Conservation (phyloP, 768 basidiomycete species). For the Hemileccinum rubropunctum region DNA sequence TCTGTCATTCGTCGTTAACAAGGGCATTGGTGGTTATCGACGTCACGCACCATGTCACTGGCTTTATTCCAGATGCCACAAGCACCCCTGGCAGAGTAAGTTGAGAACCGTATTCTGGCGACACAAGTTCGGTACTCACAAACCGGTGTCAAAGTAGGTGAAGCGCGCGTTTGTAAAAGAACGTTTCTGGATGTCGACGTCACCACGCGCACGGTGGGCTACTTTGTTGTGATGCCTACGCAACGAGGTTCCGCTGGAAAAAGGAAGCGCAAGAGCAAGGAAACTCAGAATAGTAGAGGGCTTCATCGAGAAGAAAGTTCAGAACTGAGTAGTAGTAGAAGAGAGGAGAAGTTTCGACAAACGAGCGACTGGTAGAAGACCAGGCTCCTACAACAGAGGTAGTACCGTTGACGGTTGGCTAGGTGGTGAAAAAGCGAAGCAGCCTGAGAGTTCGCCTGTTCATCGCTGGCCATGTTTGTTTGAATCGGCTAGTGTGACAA, state of each 20-base stretch:
- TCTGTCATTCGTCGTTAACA: constrained; percentile 12
- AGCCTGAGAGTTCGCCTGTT: background rate
- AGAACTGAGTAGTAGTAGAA: background rate
- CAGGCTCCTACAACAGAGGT: background rate
- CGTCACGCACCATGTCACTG: constrained; percentile 25
- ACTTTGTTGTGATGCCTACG: constrained; percentile 43
- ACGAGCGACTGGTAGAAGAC: constrained; percentile 23
- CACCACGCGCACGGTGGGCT: constrained; percentile 42
- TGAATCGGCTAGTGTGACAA: constrained; percentile 23
- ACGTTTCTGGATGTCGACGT: constrained; percentile 37
- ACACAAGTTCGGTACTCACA: constrained; percentile 33
- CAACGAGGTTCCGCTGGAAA: constrained; percentile 31
- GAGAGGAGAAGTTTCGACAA: constrained; percentile 5
- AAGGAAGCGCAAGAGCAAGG: constrained; percentile 33
- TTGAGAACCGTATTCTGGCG: constrained; percentile 1
- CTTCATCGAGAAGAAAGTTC: constrained; percentile 17
- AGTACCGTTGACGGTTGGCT: background rate
- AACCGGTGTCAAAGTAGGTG: constrained; percentile 54
- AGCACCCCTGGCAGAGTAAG: constrained; percentile 43
- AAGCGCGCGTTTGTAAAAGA: constrained; percentile 36
- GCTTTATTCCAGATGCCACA: constrained; percentile 43
- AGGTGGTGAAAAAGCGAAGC: constrained; percentile 3
- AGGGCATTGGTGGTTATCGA: background rate
- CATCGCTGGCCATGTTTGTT: constrained; percentile 13
- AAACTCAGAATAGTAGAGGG: constrained; percentile 32